Conservation (phyloP, 2,329 filamentous ascomycete genomes). For the Phyllosticta citriasiana region DNA sequence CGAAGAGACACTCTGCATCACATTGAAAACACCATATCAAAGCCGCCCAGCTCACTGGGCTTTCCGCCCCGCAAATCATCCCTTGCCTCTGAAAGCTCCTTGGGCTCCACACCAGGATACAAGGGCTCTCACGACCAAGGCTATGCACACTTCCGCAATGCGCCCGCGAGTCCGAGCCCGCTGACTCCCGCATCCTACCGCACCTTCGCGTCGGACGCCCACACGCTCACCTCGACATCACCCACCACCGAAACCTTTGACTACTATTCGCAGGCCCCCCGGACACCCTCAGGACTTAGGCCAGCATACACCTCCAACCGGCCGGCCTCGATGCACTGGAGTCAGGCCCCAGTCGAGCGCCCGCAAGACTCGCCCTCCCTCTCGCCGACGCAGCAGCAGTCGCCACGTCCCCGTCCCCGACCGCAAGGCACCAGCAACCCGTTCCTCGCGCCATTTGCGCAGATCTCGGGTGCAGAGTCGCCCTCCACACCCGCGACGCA, state of each 20-base stretch:
- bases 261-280: neutral
- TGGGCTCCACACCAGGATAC: neutral
- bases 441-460: neutral
- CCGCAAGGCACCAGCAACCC: neutral
- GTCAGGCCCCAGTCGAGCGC: neutral
- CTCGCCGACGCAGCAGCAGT: neutral
- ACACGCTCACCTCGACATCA: neutral
- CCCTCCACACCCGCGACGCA: neutral
- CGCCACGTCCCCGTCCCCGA: neutral
- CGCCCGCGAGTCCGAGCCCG: neutral
- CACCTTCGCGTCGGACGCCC: neutral
- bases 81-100: neutral
- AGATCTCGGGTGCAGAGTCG: neutral
- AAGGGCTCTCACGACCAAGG: neutral
- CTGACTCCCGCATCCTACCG: neutral
- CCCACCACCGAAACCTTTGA: neutral
- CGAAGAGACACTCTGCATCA: neutral
- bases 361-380: neutral
- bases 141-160: neutral
- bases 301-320: neutral
- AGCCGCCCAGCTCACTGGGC: neutral
- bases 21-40: neutral
- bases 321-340: neutral
- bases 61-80: neutral
- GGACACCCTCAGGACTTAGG: neutral